Evolutionary conservation across 352 stramenopile species (phyloP), one percentile per base, ranked within the genome.

Genomic region (Pythium phragmiticola): DNA sequence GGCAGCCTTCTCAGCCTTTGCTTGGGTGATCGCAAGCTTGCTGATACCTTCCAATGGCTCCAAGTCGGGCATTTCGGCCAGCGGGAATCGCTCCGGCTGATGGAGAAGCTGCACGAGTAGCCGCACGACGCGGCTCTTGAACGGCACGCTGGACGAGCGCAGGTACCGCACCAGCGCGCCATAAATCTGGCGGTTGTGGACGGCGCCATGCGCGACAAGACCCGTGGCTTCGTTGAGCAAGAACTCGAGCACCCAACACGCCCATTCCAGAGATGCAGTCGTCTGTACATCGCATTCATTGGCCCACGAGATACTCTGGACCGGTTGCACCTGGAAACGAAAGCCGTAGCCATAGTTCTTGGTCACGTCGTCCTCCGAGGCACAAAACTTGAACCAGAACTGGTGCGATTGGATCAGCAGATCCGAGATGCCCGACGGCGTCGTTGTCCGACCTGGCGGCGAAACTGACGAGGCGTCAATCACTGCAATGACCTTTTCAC

Each of bases 101-200:
- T 92, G 74, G 42, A 96, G 63, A 11, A 96, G 66, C 68, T 94
- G 87, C 16, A 94, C 75, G 2, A 96, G 59, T 33, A 94, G 64
- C 3, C 84, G 80, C 21, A 91, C 75, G 4, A 96, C 83, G 21
- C 84, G 80, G 14, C 74, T 77, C 59, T 96, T 96, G 65, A 92
- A 90, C 9, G 87, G 87, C 28, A 83, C 84, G 36, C 85, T 80
- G 7, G 87, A 77, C 12, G 86, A 94, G 9, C 86, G 81, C 12
- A 94, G 55, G 58, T 96, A 96, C 6, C 82, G 72, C 36, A 94
- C 84, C 9, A 96, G 74, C 17, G 87, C 85, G 4, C 73, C 81
- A 58, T 90, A 96, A 7, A 96, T 88, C 57, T 87, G 82, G 14
- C 74, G 76, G 53, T 94, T 92, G 65, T 96, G 87, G 4, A 95